phyloP scores from a whole-genome alignment of 1,284 basidiomycete genomes.

The Earliella scabrosa region DNA sequence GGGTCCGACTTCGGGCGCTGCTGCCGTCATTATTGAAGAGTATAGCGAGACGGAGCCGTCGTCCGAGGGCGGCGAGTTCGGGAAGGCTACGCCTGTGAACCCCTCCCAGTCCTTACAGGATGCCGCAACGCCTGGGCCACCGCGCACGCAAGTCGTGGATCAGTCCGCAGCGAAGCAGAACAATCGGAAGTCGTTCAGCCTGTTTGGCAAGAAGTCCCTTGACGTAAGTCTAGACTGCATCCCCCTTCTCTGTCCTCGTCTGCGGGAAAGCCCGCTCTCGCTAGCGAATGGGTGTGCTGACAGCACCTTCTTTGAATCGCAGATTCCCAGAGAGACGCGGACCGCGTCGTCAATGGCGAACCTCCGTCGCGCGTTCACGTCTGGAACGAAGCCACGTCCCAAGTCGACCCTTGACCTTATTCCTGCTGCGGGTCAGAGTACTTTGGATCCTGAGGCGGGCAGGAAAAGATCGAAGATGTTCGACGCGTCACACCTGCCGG shows the following conservation, averaged over 20 bases:
- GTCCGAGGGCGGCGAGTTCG: constrained; percentile 19
- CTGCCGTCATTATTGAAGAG: constrained; percentile 15
- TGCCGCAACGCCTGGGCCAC: background rate
- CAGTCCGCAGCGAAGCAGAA: constrained; percentile 10
- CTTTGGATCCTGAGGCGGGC: background rate
- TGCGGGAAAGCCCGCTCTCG: background rate
- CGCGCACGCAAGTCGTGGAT: constrained; percentile 10
- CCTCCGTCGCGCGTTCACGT: constrained; percentile 35
- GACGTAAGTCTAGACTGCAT: constrained; percentile 10
- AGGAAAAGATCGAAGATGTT: constrained; percentile 13
- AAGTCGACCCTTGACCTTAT: constrained; percentile 21
- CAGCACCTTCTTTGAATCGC: background rate
- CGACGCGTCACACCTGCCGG: constrained; percentile 20
- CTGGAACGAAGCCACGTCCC: constrained; percentile 24
- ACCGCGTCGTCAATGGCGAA: constrained; percentile 32
- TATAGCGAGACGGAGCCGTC: constrained; percentile 22
- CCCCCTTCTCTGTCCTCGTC: background rate
- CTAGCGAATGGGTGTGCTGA: background rate
- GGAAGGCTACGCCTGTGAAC: background rate
- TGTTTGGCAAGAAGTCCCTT: constrained; percentile 24
- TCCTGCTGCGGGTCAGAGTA: background rate
- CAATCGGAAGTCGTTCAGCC: constrained; percentile 24
- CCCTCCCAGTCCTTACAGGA: background rate
- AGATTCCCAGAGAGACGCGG: constrained; percentile 17
- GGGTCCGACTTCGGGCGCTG: background rate